Evolutionary conservation across 768 basidiomycete genomes (phyloP).

Genomic region (Suillus spraguei): DNA sequence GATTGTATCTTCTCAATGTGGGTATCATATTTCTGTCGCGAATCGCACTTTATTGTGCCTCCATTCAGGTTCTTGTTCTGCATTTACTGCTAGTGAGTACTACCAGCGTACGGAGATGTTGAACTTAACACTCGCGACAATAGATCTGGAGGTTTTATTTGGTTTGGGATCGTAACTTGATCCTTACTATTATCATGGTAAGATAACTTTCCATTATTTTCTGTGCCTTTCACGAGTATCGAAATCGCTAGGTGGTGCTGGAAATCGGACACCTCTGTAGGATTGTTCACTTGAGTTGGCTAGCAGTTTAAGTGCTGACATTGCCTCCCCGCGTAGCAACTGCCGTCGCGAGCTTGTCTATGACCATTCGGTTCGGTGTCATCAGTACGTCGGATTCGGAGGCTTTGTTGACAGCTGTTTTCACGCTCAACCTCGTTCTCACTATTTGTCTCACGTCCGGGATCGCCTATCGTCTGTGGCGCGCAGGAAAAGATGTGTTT

Average conservation of each 20-base stretch:
- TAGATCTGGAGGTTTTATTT: slow-evolving; percentile 13
- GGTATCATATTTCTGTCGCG: neutral
- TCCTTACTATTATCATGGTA: neutral
- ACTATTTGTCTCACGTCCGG: slow-evolving; percentile 17
- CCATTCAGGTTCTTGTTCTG: slow-evolving; percentile 2
- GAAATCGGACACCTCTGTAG: slow-evolving; percentile 3
- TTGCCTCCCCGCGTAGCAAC: neutral
- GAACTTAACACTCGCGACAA: neutral
- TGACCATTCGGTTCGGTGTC: neutral
- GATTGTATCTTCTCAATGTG: neutral
- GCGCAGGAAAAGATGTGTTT: neutral
- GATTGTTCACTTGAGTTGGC: neutral
- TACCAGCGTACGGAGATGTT: neutral
- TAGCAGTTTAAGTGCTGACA: neutral
- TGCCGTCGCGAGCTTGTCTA: neutral
- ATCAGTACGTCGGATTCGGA: neutral
- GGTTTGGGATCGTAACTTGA: slow-evolving; percentile 5
- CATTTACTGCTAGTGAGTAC: slow-evolving; percentile 10
- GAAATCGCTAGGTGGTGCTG: slow-evolving; percentile 1
- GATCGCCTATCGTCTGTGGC: slow-evolving; percentile 20
- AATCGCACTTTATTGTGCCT: too few relatives aligned
- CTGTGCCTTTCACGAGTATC: neutral
- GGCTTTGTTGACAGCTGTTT: neutral
- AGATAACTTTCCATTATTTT: neutral
- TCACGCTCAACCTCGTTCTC: slow-evolving; percentile 16